phyloP scores from a whole-genome alignment of 306 rosid species.

The Pyrus bretschneideri region DNA sequence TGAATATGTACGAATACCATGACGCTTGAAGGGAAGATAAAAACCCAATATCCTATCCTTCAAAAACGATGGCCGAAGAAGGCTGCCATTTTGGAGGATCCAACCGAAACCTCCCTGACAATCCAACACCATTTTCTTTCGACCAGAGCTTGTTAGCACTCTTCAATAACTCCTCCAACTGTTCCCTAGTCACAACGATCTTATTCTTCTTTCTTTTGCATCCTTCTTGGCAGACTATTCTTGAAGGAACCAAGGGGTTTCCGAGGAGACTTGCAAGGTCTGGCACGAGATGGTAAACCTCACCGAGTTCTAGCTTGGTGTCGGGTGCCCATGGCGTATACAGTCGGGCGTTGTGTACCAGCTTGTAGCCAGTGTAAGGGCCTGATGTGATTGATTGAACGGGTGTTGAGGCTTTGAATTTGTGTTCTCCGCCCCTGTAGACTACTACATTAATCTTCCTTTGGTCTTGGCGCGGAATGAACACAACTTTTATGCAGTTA shows the following conservation, averaged over 20 bases:
- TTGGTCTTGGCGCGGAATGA: constrained; percentile 22
- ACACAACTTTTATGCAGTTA: constrained; percentile 31
- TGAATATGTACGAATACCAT: too few relatives aligned
- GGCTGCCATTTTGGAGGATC: constrained; percentile 45
- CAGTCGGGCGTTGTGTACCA: constrained; percentile 9
- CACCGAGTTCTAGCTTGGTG: constrained; percentile 28
- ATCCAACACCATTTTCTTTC: constrained; percentile 6
- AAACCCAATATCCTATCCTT: too few relatives aligned
- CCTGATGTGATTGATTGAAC: constrained; percentile 19
- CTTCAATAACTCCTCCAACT: constrained; percentile 38
- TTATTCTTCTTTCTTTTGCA: constrained; percentile 26
- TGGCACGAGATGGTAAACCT: constrained; percentile 30
- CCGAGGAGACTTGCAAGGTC: constrained; percentile 20
- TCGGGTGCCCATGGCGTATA: not conserved
- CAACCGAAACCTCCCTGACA: constrained; percentile 8
- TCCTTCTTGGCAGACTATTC: constrained; percentile 16
- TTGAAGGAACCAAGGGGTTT: constrained; percentile 8
- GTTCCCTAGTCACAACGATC: constrained; percentile 51
- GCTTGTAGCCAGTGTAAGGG: constrained; percentile 8
- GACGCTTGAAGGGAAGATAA: too few relatives aligned
- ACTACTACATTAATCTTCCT: constrained; percentile 19
- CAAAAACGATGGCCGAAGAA: not conserved
- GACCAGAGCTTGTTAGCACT: constrained; percentile 32
- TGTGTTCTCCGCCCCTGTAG: constrained; percentile 20
- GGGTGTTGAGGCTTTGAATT: constrained; percentile 14